These are phyloP conservation scores for Beauveria caledonica DNA, from an alignment of 2,329 filamentous ascomycete genomes.

Conservation along the genomic window DNA sequence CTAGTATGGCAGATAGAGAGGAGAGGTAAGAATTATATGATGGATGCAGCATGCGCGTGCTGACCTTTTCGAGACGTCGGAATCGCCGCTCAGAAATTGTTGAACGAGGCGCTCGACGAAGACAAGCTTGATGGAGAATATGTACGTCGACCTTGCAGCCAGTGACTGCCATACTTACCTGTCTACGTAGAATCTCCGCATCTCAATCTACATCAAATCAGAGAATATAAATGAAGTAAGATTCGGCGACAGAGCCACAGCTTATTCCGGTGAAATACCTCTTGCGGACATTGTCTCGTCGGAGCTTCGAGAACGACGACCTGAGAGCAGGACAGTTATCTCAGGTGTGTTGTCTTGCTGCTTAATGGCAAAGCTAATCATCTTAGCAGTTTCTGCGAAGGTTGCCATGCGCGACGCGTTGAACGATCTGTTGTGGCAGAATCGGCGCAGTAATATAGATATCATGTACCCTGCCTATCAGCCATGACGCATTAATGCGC, in stretches of 20 bases:
- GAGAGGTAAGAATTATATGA: not conserved
- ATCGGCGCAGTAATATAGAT: not conserved
- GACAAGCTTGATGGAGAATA: not conserved
- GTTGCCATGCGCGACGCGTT: not conserved
- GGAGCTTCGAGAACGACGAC: not conserved
- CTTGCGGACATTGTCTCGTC: not conserved
- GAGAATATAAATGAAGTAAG: not conserved
- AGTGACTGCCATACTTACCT: not conserved
- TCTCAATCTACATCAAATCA: not conserved
- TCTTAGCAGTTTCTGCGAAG: not conserved
- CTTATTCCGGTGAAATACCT: not conserved
- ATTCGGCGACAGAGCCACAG: not conserved
- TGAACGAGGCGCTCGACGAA: not conserved
- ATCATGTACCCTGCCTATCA: not conserved
- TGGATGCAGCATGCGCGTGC: not conserved
- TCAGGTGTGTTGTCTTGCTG: not conserved
- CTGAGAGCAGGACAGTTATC: not conserved
- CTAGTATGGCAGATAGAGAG: constrained; percentile 22
- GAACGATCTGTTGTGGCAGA: not conserved
- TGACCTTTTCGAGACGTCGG: not conserved
- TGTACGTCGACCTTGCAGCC: not conserved
- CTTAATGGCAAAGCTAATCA: not conserved
- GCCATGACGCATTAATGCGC: not conserved
- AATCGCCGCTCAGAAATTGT: not conserved
- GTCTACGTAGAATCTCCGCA: not conserved